A percentile compares a stretch with the other conserved stretches of the same genome.
These are phyloP conservation scores for Venturia effusa DNA, from an alignment of 2,329 filamentous ascomycete species.

Conservation along the genomic window DNA sequence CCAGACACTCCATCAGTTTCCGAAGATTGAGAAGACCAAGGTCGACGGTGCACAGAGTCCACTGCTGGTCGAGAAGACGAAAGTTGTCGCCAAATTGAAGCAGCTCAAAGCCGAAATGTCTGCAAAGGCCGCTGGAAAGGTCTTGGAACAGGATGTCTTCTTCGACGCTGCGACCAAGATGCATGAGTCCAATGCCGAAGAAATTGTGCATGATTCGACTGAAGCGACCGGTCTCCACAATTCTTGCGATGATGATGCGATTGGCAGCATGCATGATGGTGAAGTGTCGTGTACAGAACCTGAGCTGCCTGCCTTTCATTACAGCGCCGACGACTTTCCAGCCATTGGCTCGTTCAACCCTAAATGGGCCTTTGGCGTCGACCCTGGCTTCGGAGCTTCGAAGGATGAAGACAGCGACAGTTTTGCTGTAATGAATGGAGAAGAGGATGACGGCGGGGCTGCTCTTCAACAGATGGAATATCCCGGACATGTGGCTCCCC, in stretches of 20 bases:
- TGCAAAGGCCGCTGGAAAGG: neutral
- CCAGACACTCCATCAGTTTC: too few species aligned
- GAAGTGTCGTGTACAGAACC: neutral
- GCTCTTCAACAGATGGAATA: neutral
- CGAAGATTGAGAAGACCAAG: too few species aligned
- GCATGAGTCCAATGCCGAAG: neutral
- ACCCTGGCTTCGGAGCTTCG: neutral
- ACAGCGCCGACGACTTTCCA: too few species aligned
- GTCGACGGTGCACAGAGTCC: neutral
- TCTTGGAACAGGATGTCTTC: neutral
- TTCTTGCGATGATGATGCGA: neutral
- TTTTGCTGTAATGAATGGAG: neutral
- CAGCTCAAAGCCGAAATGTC: neutral
- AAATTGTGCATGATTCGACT: too few species aligned
- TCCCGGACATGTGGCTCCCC: neutral
- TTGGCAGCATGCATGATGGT: neutral
- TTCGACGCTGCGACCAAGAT: neutral
- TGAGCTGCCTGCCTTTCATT: too few species aligned
- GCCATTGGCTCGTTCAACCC: neutral
- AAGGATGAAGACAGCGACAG: neutral
- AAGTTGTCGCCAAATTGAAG: neutral
- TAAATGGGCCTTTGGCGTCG: neutral
- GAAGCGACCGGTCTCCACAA: neutral
- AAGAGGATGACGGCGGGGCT: neutral
- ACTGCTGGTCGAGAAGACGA: neutral